These are phyloP conservation scores for Salvia sclarea DNA, from an alignment of 305 asterid species.

Conservation along the genomic window DNA sequence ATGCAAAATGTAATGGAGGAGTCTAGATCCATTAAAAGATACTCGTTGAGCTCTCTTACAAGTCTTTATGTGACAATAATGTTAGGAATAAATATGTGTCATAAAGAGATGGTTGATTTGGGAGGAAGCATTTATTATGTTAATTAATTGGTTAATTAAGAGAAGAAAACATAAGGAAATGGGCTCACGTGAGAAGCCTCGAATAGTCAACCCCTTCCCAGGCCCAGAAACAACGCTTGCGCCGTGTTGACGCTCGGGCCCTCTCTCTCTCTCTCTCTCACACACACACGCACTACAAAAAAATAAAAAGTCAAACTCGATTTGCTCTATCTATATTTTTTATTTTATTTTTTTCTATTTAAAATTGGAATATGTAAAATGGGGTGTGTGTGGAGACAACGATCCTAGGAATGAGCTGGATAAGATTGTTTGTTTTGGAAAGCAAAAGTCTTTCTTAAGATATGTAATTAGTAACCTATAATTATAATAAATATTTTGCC, in stretches of 20 bases:
- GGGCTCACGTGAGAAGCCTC: constrained; percentile 62
- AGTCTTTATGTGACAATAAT: not conserved
- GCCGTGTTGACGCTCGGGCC: constrained; percentile 74
- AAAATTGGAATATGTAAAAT: not conserved
- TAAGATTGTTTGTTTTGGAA: constrained; percentile 22
- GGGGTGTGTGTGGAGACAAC: constrained; percentile 28
- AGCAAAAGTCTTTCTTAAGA: constrained; percentile 19
- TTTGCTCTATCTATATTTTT: not conserved
- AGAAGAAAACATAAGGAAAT: constrained; percentile 23
- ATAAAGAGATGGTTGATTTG: constrained; percentile 8
- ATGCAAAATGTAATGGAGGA: too few species aligned
- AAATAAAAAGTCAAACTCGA: constrained; percentile 29
- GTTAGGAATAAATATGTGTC: not conserved
- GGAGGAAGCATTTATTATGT: constrained; percentile 1
- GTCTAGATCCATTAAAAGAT: not conserved
- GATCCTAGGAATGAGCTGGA: constrained; percentile 40
- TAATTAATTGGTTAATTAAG: constrained; percentile 13
- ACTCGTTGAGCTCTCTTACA: too few species aligned
- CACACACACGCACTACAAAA: not conserved
- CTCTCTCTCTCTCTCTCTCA: not conserved
- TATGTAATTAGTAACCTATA: not conserved
- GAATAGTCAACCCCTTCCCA: constrained; percentile 50
- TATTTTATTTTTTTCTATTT: not conserved
- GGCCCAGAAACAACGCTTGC: constrained; percentile 63
- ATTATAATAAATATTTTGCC: not conserved